Evolutionary conservation across 106 monocot species (phyloP).

Genomic region (Posidonia australis): DNA sequence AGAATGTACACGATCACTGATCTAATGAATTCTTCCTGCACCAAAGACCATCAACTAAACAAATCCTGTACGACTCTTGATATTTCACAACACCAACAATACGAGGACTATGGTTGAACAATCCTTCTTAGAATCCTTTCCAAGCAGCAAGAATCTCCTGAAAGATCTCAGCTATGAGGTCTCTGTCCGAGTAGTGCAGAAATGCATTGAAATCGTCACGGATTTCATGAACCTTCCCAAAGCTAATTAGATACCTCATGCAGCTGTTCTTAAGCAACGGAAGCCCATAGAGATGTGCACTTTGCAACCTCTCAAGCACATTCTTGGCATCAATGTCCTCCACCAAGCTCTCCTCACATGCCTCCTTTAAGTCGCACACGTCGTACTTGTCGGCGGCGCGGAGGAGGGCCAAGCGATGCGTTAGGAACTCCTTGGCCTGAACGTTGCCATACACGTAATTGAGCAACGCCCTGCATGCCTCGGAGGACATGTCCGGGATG

Average conservation of each 20-base stretch:
- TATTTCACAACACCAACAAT: too few relatives aligned
- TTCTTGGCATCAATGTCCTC: constrained; percentile 73
- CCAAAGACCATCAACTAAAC: too few relatives aligned
- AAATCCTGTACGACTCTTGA: too few relatives aligned
- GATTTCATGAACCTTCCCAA: constrained; percentile 82
- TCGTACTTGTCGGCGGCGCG: constrained; percentile 84
- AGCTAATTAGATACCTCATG: constrained; percentile 73
- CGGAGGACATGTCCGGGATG: constrained; percentile 80
- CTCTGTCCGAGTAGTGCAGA: constrained; percentile 52
- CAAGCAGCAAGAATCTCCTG: constrained; percentile 68
- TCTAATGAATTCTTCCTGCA: too few relatives aligned
- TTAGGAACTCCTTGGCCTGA: constrained; percentile 43
- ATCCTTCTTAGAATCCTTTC: constrained; percentile 39
- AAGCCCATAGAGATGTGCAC: constrained; percentile 46
- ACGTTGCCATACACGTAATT: constrained; percentile 72
- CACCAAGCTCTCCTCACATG: constrained; percentile 73
- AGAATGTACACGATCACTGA: too few relatives aligned
- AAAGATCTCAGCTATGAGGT: constrained; percentile 69
- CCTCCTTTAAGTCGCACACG: constrained; percentile 58
- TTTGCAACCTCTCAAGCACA: constrained; percentile 80
- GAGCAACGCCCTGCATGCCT: constrained; percentile 61
- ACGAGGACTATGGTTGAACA: background rate
- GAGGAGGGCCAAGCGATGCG: constrained; percentile 62
- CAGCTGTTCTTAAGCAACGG: constrained; percentile 54
- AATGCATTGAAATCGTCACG: constrained; percentile 61